A percentile compares a stretch with the other conserved stretches of the same genome.
Evolutionary conservation across 371 early-diverging fungal genomes (phyloP).

Genomic region (Actinomortierella ambigua): DNA sequence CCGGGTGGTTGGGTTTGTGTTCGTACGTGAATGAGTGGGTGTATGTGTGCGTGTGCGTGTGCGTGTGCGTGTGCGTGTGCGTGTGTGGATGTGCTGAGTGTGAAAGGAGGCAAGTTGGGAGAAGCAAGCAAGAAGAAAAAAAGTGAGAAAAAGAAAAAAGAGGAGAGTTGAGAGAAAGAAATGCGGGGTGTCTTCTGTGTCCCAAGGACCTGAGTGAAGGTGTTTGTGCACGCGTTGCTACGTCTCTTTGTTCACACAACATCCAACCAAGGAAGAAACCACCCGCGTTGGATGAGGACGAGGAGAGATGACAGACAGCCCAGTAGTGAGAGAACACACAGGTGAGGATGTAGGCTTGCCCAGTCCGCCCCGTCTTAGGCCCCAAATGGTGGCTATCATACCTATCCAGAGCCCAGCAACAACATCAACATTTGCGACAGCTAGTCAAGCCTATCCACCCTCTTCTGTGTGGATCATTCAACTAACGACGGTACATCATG

Average conservation of each 20-base stretch:
- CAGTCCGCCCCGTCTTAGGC: background rate
- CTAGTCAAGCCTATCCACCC: background rate
- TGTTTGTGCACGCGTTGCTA: background rate
- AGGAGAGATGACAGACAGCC: background rate
- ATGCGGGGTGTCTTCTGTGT: background rate
- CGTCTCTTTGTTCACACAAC: too few species aligned
- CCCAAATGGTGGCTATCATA: background rate
- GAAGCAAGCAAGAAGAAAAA: conserved; percentile 5
- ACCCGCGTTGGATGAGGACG: background rate
- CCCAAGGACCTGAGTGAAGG: background rate
- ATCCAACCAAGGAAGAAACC: background rate
- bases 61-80: background rate
- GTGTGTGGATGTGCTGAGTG: background rate
- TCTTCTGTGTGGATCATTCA: background rate
- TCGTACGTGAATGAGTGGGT: too few species aligned
- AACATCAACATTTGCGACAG: too few species aligned
- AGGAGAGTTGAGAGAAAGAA: conserved; percentile 1
- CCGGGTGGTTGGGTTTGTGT: too few species aligned
- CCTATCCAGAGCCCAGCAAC: background rate
- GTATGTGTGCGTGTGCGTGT: background rate
- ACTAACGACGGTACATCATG: too few species aligned
- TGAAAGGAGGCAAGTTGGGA: conserved; percentile 17
- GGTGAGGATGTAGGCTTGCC: background rate
- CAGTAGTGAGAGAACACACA: background rate
- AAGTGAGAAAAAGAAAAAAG: conserved; percentile 7